Evolutionary conservation across 768 basidiomycete species (phyloP).

Genomic region (Boletus fagicola): DNA sequence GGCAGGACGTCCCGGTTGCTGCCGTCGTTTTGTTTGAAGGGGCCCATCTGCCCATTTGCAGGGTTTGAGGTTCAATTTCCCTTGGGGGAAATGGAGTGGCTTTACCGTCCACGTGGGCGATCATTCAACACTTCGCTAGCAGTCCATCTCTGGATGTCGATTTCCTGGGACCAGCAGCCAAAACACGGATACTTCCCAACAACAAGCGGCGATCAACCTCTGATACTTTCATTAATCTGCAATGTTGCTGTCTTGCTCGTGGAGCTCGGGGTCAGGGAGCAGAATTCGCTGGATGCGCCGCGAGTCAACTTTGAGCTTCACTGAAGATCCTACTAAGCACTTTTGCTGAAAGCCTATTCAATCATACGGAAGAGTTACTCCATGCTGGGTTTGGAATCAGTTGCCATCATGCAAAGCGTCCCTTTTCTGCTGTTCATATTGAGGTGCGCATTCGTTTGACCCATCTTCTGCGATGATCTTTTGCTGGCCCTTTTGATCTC

Average conservation of each 20-base stretch:
- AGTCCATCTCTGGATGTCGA: too few species aligned
- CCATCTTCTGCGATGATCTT: neutral
- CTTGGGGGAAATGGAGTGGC: neutral
- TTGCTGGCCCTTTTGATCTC: neutral
- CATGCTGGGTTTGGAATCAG: neutral
- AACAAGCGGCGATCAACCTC: neutral
- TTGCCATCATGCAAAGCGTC: neutral
- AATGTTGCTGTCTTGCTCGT: neutral
- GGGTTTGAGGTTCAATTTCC: neutral
- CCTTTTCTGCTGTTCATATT: neutral
- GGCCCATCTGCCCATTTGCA: neutral
- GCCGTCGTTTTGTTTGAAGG: neutral
- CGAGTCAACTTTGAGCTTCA: neutral
- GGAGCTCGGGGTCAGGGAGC: neutral
- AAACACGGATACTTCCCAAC: neutral
- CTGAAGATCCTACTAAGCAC: neutral
- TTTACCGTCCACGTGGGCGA: too few species aligned
- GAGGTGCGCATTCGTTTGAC: neutral
- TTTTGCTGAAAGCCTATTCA: neutral
- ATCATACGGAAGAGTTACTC: neutral
- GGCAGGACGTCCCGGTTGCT: neutral
- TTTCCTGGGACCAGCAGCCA: neutral
- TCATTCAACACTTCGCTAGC: neutral
- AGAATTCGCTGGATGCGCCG: neutral
- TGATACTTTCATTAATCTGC: neutral